These are phyloP conservation scores for Geosmithia flava DNA, from an alignment of 2,329 filamentous ascomycete genomes.

Conservation along the genomic window DNA sequence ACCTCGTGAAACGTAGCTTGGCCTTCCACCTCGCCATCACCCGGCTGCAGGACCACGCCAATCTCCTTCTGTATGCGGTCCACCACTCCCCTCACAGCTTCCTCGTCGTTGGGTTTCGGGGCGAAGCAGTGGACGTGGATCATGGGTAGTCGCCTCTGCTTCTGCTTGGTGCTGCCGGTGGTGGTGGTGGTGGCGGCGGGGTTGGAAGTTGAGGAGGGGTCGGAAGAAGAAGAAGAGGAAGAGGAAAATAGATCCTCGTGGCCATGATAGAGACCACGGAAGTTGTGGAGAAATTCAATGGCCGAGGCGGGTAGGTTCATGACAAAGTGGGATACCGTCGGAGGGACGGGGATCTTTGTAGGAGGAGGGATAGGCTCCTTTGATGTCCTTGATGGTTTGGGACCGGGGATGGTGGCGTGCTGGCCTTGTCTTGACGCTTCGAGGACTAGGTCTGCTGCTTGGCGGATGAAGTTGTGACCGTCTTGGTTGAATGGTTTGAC, in stretches of 20 bases:
- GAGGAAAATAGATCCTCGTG: conserved; percentile 48
- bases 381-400: conserved; percentile 18
- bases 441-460: conserved; percentile 50
- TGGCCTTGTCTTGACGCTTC: conserved; percentile 36
- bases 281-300: conserved; percentile 61
- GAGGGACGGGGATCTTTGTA: conserved; percentile 45
- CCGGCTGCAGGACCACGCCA: conserved; percentile 25
- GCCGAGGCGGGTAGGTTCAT: conserved; percentile 95
- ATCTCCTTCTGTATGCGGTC: conserved; percentile 26
- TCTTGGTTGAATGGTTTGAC: conserved; percentile 75
- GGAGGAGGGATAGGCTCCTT: conserved; percentile 18
- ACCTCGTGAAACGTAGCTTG: conserved; percentile 55
- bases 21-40: conserved; percentile 31
- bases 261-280: conserved; percentile 64
- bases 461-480: conserved; percentile 67
- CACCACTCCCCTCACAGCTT: conserved; percentile 39
- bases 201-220: no score
- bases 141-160: conserved; percentile 46
- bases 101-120: conserved; percentile 65
- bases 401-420: conserved; percentile 36
- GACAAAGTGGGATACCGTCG: conserved; percentile 80
- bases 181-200: no score
- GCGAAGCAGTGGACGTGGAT: conserved; percentile 95
- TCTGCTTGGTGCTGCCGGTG: conserved; percentile 45
- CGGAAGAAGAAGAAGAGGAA: no score